Percentiles rank a stretch among this genome's conserved stretches.
Conservation (phyloP, 1,284 basidiomycete genomes). For the Ganoderma multipileum region DNA sequence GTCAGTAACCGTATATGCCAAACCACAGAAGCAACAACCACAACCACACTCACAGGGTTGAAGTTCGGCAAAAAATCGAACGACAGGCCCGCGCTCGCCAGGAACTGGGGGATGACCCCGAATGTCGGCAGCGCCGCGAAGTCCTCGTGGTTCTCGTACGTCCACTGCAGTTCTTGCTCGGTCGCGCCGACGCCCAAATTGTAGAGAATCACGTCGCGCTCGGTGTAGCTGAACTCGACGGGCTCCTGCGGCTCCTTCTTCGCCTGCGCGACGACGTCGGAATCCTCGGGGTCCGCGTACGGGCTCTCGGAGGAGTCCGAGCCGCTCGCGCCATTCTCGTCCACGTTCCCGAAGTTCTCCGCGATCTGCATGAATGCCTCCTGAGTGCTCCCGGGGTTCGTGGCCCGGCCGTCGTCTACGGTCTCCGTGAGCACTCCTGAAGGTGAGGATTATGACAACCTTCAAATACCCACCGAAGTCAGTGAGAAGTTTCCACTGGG, state of each 20-base stretch:
- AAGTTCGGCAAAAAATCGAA: conserved; percentile 94
- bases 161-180: conserved; percentile 91
- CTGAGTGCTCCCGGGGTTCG: conserved; percentile 73
- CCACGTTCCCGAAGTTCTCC: conserved; percentile 81
- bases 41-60: conserved; percentile 73
- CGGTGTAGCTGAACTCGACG: conserved; percentile 78
- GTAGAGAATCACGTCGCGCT: conserved; percentile 95
- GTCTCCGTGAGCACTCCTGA: conserved; percentile 7
- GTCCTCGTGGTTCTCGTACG: conserved; percentile 88
- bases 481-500: conserved; percentile 85
- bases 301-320: conserved; percentile 45
- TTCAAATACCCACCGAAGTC: conserved; percentile 72
- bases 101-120: conserved; percentile 95
- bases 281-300: conserved; percentile 86
- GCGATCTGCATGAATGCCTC: conserved; percentile 84
- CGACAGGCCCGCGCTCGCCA: conserved; percentile 64
- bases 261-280: conserved; percentile 82
- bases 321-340: conserved; percentile 38
- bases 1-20: neutral
- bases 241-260: conserved; percentile 71
- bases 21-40: neutral
- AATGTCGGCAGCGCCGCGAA: conserved; percentile 93
- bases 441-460: neutral
- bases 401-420: conserved; percentile 77
- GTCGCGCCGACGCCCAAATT: conserved; percentile 97